Evolutionary conservation across 441 rosid genomes (phyloP).

Genomic region (Erysimum pusillum): DNA sequence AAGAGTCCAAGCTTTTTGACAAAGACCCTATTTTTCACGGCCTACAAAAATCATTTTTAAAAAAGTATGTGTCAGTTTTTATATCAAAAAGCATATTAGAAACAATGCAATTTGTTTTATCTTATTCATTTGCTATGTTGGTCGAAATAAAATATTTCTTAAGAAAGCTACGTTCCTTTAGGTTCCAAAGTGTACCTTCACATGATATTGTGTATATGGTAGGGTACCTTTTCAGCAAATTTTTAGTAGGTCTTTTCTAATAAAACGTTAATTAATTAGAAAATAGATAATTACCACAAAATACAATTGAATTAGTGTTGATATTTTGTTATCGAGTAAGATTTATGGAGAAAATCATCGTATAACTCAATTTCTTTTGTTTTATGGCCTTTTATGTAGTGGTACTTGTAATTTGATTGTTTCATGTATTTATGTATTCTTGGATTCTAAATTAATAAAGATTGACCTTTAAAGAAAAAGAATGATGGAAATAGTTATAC

Average conservation of each 20-base stretch:
- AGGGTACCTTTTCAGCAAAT: slow-evolving; percentile 10
- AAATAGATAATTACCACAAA: neutral
- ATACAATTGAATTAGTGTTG: neutral
- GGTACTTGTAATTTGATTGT: neutral
- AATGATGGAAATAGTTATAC: neutral
- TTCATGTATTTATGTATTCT: neutral
- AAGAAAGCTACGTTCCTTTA: slow-evolving; percentile 34
- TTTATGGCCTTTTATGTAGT: neutral
- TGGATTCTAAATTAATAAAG: neutral
- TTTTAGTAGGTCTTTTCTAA: neutral
- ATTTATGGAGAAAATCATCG: neutral
- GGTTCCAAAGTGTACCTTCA: slow-evolving; percentile 36
- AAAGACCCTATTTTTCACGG: slow-evolving; percentile 27
- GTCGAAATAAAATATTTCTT: slow-evolving; percentile 27
- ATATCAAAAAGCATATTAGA: neutral
- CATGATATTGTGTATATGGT: slow-evolving; percentile 26
- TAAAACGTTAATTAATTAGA: neutral
- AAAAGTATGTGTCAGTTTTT: slow-evolving; percentile 15
- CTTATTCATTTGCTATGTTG: slow-evolving; percentile 25
- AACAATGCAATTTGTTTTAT: slow-evolving; percentile 27
- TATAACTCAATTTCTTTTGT: neutral
- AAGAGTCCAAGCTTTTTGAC: slow-evolving; percentile 42
- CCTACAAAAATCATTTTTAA: slow-evolving; percentile 3
- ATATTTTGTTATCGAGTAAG: neutral
- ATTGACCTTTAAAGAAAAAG: neutral